A percentile compares a stretch with the other conserved stretches of the same genome.
Evolutionary conservation across 2,329 filamentous ascomycete genomes (phyloP).

Genomic region (Verticillium alfalfae): DNA sequence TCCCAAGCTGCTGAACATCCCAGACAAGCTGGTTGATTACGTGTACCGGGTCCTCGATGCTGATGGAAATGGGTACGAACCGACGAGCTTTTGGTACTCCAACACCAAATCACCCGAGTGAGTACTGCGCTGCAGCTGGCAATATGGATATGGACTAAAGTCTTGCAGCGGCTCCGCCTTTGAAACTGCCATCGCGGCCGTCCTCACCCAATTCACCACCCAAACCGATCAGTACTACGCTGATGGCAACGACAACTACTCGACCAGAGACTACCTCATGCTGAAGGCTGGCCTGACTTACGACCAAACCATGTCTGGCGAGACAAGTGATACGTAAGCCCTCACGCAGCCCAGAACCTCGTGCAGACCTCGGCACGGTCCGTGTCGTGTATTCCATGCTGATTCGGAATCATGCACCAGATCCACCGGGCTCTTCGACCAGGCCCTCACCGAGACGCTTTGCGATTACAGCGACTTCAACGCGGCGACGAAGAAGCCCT

Average conservation of each 20-base stretch:
- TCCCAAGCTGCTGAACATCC: slow-evolving; percentile 9
- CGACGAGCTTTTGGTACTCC: neutral
- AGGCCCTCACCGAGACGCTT: slow-evolving; percentile 26
- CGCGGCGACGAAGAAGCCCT: slow-evolving; percentile 7
- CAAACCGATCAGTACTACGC: neutral
- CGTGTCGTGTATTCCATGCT: slow-evolving; percentile 12
- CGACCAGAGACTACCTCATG: slow-evolving; percentile 15
- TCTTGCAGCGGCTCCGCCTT: neutral
- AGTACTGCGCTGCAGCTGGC: neutral
- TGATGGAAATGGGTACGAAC: neutral
- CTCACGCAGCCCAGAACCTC: neutral
- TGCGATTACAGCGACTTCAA: slow-evolving; percentile 25
- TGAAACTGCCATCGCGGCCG: neutral
- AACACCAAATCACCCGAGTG: neutral
- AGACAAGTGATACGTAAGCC: slow-evolving; percentile 1
- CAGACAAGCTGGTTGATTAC: slow-evolving; percentile 8
- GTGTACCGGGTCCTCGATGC: neutral
- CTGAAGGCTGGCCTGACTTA: slow-evolving; percentile 1
- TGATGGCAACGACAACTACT: slow-evolving; percentile 10
- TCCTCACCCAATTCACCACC: neutral
- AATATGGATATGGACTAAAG: neutral
- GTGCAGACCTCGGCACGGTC: slow-evolving; percentile 12
- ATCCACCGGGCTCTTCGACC: slow-evolving; percentile 24
- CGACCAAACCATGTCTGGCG: neutral
- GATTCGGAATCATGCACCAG: slow-evolving; percentile 9